These are phyloP conservation scores for Olyra latifolia DNA, from an alignment of 176 grass and related monocot genomes.

Conservation along the genomic window DNA sequence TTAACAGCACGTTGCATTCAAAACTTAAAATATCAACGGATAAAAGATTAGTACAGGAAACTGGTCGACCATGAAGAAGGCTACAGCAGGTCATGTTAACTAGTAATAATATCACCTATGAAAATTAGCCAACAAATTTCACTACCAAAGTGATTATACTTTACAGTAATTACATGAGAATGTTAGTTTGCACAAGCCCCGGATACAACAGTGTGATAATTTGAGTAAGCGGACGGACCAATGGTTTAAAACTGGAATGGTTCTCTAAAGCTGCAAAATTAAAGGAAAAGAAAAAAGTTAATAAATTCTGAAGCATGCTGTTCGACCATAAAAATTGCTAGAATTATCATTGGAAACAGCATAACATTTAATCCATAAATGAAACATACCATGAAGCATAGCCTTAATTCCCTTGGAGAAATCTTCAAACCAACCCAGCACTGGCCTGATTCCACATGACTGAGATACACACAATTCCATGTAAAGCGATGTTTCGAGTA, in stretches of 20 bases:
- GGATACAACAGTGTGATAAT: constrained; percentile 60
- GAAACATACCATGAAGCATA: constrained; percentile 63
- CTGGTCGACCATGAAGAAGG: too few species aligned
- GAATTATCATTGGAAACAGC: neutral
- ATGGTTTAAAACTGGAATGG: constrained; percentile 51
- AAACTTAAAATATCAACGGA: too few species aligned
- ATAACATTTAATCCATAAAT: neutral
- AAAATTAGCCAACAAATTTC: neutral
- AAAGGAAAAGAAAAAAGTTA: neutral
- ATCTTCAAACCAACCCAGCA: constrained; percentile 78
- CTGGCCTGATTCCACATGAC: constrained; percentile 80
- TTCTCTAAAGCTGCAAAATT: constrained; percentile 54
- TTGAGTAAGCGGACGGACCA: constrained; percentile 51
- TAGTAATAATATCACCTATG: neutral
- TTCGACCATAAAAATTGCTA: neutral
- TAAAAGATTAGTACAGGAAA: too few species aligned
- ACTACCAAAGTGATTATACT: constrained; percentile 7
- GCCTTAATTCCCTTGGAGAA: constrained; percentile 81
- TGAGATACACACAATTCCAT: constrained; percentile 85
- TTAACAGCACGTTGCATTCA: too few species aligned
- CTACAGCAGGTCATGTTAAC: too few species aligned
- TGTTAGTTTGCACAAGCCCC: constrained; percentile 45
- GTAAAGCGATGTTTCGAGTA: constrained; percentile 79
- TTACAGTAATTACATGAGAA: constrained; percentile 50
- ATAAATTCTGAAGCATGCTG: neutral